These are phyloP conservation scores for Ceratobasidium sp. DNA, from an alignment of 1,284 basidiomycete genomes.

Conservation along the genomic window DNA sequence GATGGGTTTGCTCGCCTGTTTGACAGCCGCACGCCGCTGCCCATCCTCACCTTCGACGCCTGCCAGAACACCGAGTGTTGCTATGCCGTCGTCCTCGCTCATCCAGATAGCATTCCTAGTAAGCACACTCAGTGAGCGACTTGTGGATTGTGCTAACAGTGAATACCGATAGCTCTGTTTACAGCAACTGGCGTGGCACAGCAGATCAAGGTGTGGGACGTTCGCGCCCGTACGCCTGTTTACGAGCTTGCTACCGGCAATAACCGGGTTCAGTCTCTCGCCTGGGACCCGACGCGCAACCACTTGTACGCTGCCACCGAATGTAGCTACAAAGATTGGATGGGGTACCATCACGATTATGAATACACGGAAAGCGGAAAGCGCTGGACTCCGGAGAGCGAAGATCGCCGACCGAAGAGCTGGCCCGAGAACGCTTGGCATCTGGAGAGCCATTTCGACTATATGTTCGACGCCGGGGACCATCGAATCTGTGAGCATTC, in stretches of 20 bases:
- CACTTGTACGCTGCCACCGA: constrained; percentile 39
- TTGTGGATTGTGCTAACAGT: not conserved
- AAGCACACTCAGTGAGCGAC: not conserved
- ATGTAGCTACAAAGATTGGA: constrained; percentile 24
- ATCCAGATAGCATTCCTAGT: constrained; percentile 35
- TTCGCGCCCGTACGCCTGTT: constrained; percentile 29
- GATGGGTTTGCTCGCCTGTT: constrained; percentile 41
- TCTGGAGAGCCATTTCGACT: constrained; percentile 33
- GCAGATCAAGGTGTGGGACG: constrained; percentile 41
- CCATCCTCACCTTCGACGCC: constrained; percentile 29
- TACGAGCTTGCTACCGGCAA: constrained; percentile 45
- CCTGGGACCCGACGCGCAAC: constrained; percentile 34
- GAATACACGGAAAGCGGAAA: not conserved
- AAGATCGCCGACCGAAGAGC: constrained; percentile 32
- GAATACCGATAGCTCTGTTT: constrained; percentile 18
- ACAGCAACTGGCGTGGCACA: constrained; percentile 8
- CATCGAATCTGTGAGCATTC: constrained; percentile 39
- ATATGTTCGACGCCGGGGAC: constrained; percentile 31
- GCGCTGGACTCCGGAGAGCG: not conserved
- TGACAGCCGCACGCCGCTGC: constrained; percentile 19
- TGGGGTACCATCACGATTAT: constrained; percentile 42
- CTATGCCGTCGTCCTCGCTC: not conserved
- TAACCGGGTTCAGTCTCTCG: constrained; percentile 30
- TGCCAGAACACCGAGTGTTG: not conserved
- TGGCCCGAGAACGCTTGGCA: constrained; percentile 43